Evolutionary conservation across 352 stramenopile species (phyloP).

Genomic region (Phytophthora rubi): DNA sequence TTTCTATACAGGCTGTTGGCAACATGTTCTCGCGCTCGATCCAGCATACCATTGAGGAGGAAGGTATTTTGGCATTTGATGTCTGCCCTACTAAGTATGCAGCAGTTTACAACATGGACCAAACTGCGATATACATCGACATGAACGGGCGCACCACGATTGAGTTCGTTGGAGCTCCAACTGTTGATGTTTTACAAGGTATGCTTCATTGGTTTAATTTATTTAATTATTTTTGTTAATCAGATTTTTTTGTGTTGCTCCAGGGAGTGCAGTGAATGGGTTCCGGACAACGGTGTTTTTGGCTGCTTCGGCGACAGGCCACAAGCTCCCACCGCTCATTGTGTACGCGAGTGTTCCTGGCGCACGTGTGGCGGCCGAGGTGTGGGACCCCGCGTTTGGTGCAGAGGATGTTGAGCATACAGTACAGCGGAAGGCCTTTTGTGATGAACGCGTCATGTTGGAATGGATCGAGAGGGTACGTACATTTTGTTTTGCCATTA

Average conservation of each 20-base stretch:
- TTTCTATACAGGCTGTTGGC: background rate
- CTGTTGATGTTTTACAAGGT: slow-evolving; percentile 2
- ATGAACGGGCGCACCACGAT: background rate
- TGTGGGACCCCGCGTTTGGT: background rate
- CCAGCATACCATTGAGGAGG: background rate
- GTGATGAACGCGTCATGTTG: background rate
- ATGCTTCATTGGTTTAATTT: no score
- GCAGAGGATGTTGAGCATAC: background rate
- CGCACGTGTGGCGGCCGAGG: background rate
- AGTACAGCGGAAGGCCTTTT: background rate
- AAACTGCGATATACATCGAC: slow-evolving; percentile 3
- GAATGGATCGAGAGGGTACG: slow-evolving; percentile 1
- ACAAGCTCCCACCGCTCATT: background rate
- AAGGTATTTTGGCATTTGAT: background rate
- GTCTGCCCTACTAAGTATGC: background rate
- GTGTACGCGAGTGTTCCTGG: background rate
- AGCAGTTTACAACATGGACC: slow-evolving; percentile 9
- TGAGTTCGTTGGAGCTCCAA: background rate
- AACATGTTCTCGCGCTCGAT: background rate
- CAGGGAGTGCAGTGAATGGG: background rate
- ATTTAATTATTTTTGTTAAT: background rate
- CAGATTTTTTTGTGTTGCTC: background rate
- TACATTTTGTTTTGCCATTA: background rate
- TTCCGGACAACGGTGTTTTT: background rate
- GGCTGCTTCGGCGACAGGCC: background rate